phyloP scores from a whole-genome alignment of 2,329 filamentous ascomycete genomes.

The Aspergillus piperis region DNA sequence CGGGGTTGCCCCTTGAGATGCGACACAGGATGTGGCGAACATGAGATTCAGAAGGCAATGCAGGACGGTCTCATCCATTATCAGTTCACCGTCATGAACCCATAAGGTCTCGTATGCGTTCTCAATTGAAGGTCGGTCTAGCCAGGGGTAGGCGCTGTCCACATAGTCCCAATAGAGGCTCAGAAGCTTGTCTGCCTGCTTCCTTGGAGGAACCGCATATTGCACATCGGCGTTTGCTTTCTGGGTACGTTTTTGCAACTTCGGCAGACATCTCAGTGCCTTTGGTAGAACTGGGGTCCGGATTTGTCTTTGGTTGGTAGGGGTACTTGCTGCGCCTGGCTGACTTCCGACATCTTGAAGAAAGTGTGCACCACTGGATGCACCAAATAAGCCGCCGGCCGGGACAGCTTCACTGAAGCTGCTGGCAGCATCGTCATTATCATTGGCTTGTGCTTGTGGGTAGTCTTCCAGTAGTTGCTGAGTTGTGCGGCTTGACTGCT shows the following conservation, averaged over 20 bases:
- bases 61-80: conserved; percentile 14
- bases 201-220: neutral
- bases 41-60: conserved; percentile 19
- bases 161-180: conserved; percentile 2
- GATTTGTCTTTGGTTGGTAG: neutral
- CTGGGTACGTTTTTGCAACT: neutral
- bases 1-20: conserved; percentile 10
- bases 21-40: conserved; percentile 16
- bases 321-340: neutral
- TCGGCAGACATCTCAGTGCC: neutral
- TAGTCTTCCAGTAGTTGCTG: neutral
- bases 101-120: neutral
- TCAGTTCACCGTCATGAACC: conserved; percentile 1
- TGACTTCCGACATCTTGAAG: neutral
- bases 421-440: neutral
- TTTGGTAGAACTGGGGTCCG: neutral
- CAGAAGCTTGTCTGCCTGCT: neutral
- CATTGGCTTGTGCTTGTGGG: neutral
- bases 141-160: neutral
- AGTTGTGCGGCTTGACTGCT: neutral
- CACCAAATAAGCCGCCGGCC: neutral
- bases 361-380: neutral
- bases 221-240: neutral
- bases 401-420: neutral
- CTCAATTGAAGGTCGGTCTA: neutral